phyloP scores from a whole-genome alignment of 2,329 filamentous ascomycete genomes.

The Colletotrichum viniferum region DNA sequence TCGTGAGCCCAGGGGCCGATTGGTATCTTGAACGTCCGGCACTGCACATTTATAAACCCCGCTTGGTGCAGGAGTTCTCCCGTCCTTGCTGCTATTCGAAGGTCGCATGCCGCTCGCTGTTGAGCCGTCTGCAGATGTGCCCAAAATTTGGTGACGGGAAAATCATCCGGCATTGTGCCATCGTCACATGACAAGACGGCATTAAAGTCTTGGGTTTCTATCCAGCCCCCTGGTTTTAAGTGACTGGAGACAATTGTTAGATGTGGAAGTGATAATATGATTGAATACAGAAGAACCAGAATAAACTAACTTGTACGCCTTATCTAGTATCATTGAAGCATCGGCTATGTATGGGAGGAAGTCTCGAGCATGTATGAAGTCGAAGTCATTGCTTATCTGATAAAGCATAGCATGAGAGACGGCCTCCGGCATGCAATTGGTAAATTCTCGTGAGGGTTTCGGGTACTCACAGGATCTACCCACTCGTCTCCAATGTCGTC shows the following conservation, averaged over 20 bases:
- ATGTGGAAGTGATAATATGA: neutral
- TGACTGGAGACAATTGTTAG: slow-evolving; percentile 17
- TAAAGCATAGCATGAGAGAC: neutral
- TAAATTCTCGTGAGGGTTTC: neutral
- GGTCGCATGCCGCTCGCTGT: neutral
- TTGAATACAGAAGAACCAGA: neutral
- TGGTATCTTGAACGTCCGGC: neutral
- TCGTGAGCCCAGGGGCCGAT: neutral
- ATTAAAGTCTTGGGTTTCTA: slow-evolving; percentile 51
- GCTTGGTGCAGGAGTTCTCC: neutral
- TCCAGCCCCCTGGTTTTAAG: slow-evolving; percentile 46
- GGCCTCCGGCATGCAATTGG: neutral
- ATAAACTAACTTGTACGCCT: neutral
- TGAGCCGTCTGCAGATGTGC: neutral
- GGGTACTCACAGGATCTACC: neutral
- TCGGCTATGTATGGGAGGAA: neutral
- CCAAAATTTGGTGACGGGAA: neutral
- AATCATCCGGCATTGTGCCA: slow-evolving; percentile 16
- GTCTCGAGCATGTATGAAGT: neutral
- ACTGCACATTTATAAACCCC: neutral
- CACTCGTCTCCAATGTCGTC: neutral
- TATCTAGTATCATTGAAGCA: neutral
- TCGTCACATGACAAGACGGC: slow-evolving; percentile 40
- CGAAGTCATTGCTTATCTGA: neutral
- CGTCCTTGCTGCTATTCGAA: neutral